Percentiles rank a stretch among this genome's conserved stretches.
These are phyloP conservation scores for Ceratobasidium sp. DNA, from an alignment of 1,284 basidiomycete genomes.

Conservation along the genomic window DNA sequence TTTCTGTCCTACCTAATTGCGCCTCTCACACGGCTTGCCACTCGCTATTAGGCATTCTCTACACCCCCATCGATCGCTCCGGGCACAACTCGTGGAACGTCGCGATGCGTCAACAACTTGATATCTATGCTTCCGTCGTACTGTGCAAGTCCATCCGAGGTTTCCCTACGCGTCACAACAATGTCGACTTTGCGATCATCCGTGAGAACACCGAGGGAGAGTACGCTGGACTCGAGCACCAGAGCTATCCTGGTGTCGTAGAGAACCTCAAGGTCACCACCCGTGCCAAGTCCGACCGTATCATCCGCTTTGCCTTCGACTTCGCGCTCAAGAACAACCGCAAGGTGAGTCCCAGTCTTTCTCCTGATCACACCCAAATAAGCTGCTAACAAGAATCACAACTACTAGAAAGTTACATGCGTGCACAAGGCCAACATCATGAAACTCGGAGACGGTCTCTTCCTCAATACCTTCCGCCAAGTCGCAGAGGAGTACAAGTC, in stretches of 20 bases:
- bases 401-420: constrained; percentile 92
- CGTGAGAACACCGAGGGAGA: constrained; percentile 99
- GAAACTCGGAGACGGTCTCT: constrained; percentile 99
- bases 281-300: constrained; percentile 94
- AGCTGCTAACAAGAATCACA: constrained; percentile 7
- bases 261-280: constrained; percentile 99
- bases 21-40: neutral
- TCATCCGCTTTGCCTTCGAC: constrained; percentile 97
- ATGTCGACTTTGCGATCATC: constrained; percentile 99
- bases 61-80: constrained; percentile 95
- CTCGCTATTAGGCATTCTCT: constrained; percentile 83
- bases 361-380: neutral
- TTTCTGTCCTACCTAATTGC: neutral
- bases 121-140: constrained; percentile 98
- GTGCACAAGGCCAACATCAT: constrained; percentile 99
- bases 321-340: constrained; percentile 97
- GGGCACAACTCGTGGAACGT: constrained; percentile 99
- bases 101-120: constrained; percentile 98
- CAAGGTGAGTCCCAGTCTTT: constrained; percentile 41
- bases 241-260: constrained; percentile 98
- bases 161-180: constrained; percentile 93
- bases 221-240: constrained; percentile 98
- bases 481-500: constrained; percentile 97
- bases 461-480: constrained; percentile 97
- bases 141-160: constrained; percentile 99